Percentiles rank a stretch among this genome's conserved stretches.
phyloP scores from a whole-genome alignment of 345 rosid species.

The Lagerstroemia speciosa region DNA sequence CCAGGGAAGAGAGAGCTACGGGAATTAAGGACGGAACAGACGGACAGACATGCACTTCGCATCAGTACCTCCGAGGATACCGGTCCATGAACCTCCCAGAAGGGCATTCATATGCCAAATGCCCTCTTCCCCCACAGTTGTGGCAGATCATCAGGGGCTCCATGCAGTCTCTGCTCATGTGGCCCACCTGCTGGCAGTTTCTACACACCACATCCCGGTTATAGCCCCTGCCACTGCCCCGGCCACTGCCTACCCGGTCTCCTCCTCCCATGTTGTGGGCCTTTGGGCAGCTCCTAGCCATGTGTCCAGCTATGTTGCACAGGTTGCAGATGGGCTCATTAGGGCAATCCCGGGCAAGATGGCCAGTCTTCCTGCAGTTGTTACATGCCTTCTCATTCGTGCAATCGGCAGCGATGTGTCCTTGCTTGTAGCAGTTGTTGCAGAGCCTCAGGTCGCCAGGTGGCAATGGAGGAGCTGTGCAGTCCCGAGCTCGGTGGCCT shows the following conservation, averaged over 20 bases:
- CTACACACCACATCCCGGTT: slow-evolving; percentile 66
- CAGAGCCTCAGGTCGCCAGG: slow-evolving; percentile 81
- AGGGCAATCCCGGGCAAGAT: slow-evolving; percentile 80
- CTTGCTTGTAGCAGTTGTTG: slow-evolving; percentile 92
- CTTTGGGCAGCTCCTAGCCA: slow-evolving; percentile 82
- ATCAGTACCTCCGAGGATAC: slow-evolving; percentile 64
- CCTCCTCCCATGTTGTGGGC: slow-evolving; percentile 36
- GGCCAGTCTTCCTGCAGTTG: slow-evolving; percentile 90
- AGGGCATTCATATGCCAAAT: slow-evolving; percentile 76
- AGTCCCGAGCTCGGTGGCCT: slow-evolving; percentile 88
- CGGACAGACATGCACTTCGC: not conserved
- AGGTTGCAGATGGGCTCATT: slow-evolving; percentile 71
- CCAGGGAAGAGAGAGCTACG: not conserved
- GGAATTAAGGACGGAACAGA: not conserved
- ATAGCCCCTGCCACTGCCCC: slow-evolving; percentile 25
- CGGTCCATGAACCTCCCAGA: slow-evolving; percentile 79
- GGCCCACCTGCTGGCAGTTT: slow-evolving; percentile 73
- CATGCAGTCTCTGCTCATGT: slow-evolving; percentile 73
- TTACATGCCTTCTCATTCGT: slow-evolving; percentile 96
- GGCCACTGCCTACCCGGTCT: slow-evolving; percentile 8
- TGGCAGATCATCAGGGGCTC: slow-evolving; percentile 72
- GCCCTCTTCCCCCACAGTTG: slow-evolving; percentile 96
- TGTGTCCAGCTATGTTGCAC: slow-evolving; percentile 74
- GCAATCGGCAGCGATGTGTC: slow-evolving; percentile 82
- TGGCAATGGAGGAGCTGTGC: slow-evolving; percentile 55